Percentiles rank a stretch among this genome's conserved stretches.
Evolutionary conservation across 768 basidiomycete species (phyloP).

Genomic region (Glaciozyma martinii): DNA sequence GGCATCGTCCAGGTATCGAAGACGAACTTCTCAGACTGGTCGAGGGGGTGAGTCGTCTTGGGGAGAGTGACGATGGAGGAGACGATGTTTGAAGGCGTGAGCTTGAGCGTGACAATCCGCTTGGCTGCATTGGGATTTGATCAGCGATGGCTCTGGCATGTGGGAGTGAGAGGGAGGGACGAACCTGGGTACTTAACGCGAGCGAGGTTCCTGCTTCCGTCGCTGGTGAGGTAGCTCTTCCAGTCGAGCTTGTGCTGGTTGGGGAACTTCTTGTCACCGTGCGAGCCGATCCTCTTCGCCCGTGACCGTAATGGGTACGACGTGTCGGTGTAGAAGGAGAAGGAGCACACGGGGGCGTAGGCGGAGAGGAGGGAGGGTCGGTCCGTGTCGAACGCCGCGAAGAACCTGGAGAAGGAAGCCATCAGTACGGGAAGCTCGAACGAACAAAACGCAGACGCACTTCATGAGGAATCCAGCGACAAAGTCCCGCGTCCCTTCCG

Average conservation of each 20-base stretch:
- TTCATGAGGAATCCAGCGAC: conserved; percentile 70
- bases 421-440: neutral
- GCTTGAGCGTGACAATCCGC: conserved; percentile 51
- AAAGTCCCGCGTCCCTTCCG: conserved; percentile 59
- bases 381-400: conserved; percentile 70
- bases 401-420: conserved; percentile 38
- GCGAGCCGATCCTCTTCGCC: conserved; percentile 50
- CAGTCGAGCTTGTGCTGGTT: conserved; percentile 77
- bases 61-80: conserved; percentile 59
- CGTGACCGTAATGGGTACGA: conserved; percentile 68
- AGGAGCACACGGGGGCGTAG: conserved; percentile 79
- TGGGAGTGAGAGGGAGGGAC: neutral
- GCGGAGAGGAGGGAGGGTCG: conserved; percentile 58
- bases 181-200: conserved; percentile 29
- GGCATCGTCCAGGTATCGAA: conserved; percentile 67
- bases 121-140: conserved; percentile 39
- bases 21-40: conserved; percentile 69
- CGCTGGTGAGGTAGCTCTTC: conserved; percentile 48
- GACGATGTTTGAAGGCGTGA: conserved; percentile 58
- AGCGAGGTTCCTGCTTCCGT: conserved; percentile 65
- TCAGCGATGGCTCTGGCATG: conserved; percentile 27
- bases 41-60: conserved; percentile 70
- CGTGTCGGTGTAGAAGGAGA: conserved; percentile 82
- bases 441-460: conserved; percentile 43
- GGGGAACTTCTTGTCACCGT: conserved; percentile 47